Evolutionary conservation across 176 grass and related monocot species (phyloP).

Genomic region (Aechmea fasciata): DNA sequence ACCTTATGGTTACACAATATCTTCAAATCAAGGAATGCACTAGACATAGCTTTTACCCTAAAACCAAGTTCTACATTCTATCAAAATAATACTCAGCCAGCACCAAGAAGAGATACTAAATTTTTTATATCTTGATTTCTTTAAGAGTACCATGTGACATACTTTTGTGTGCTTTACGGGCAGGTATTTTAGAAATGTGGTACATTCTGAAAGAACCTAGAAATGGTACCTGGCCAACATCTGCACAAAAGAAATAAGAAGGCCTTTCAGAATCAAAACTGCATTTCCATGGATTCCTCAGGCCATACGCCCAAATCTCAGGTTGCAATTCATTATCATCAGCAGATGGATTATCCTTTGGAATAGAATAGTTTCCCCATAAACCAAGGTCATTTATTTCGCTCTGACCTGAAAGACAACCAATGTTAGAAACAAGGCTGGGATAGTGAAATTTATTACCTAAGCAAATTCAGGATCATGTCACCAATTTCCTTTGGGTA

Average conservation of each 20-base stretch:
- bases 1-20: no score
- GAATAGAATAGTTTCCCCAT: slow-evolving; percentile 83
- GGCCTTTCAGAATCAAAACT: slow-evolving; percentile 69
- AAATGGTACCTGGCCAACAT: slow-evolving; percentile 61
- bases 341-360: slow-evolving; percentile 74
- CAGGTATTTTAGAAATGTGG: neutral
- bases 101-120: neutral
- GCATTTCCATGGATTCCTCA: slow-evolving; percentile 95
- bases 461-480: neutral
- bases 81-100: no score
- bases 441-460: neutral
- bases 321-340: slow-evolving; percentile 38
- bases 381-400: slow-evolving; percentile 48
- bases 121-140: neutral
- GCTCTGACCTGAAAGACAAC: slow-evolving; percentile 41
- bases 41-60: no score
- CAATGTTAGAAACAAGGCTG: neutral
- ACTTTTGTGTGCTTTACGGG: neutral
- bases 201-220: neutral
- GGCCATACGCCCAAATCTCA: slow-evolving; percentile 82
- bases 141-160: neutral
- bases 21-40: no score
- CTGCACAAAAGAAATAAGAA: slow-evolving; percentile 92
- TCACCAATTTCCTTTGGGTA: neutral
- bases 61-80: no score